A percentile compares a stretch with the other conserved stretches of the same genome.
phyloP scores from a whole-genome alignment of 1,139 yeast species.

The Spathaspora sp. region DNA sequence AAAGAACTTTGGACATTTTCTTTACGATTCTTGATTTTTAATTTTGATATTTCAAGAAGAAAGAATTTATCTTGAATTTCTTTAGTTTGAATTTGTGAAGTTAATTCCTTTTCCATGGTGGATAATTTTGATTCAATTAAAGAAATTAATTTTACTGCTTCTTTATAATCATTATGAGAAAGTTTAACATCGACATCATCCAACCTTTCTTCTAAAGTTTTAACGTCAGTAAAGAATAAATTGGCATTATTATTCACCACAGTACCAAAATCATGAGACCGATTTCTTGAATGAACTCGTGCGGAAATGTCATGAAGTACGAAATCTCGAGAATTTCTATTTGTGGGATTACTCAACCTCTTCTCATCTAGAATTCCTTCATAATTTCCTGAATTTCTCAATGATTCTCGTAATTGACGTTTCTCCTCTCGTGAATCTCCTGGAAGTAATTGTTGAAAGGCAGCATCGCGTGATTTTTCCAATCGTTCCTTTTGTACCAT shows the following conservation, averaged over 20 bases:
- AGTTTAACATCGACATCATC: conserved; percentile 68
- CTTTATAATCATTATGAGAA: conserved; percentile 58
- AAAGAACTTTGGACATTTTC: conserved; percentile 38
- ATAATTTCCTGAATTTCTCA: conserved; percentile 31
- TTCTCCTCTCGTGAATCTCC: conserved; percentile 32
- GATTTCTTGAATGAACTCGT: conserved; percentile 54
- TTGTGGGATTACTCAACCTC: conserved; percentile 25
- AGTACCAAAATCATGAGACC: conserved; percentile 47
- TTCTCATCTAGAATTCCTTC: conserved; percentile 29
- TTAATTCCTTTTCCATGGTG: conserved; percentile 21
- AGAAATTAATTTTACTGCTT: conserved; percentile 53
- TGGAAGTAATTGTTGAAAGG: not conserved
- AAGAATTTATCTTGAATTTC: conserved; percentile 34
- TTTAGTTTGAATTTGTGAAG: conserved; percentile 5
- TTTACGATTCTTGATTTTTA: conserved; percentile 40
- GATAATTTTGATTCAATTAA: conserved; percentile 39
- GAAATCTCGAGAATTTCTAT: conserved; percentile 38
- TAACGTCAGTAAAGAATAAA: conserved; percentile 41
- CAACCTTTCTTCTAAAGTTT: conserved; percentile 58
- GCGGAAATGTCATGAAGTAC: conserved; percentile 54
- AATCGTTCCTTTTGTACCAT: conserved; percentile 49
- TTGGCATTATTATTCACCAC: conserved; percentile 14
- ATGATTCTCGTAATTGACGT: conserved; percentile 40
- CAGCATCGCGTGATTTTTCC: conserved; percentile 25
- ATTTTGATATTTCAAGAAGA: conserved; percentile 42